These are phyloP conservation scores for Silene conica DNA, from an alignment of 148 eudicot species.

Conservation along the genomic window DNA sequence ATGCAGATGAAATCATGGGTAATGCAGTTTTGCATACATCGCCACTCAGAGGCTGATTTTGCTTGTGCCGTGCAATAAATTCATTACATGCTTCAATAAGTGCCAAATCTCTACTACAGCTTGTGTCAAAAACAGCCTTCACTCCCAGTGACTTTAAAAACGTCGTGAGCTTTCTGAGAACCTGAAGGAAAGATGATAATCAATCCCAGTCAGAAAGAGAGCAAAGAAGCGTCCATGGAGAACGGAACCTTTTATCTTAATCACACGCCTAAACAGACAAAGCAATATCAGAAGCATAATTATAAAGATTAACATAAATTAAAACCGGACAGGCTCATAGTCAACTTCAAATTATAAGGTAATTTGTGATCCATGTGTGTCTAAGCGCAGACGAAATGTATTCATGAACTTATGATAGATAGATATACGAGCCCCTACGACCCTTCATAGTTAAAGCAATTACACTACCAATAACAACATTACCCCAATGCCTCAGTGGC, in stretches of 20 bases:
- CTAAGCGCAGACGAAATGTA: neutral
- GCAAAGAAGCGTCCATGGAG: neutral
- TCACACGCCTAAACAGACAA: neutral
- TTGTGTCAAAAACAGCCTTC: constrained; percentile 86
- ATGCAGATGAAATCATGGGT: constrained; percentile 91
- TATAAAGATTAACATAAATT: too few relatives aligned
- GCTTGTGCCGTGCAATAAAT: constrained; percentile 68
- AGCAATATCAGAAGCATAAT: neutral
- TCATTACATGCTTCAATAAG: constrained; percentile 93
- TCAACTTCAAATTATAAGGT: neutral
- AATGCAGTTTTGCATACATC: constrained; percentile 38
- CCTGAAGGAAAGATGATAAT: constrained; percentile 38
- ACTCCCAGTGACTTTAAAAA: constrained; percentile 92
- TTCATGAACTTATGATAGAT: neutral
- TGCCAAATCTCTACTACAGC: constrained; percentile 85
- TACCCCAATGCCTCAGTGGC: too few relatives aligned
- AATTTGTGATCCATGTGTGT: neutral
- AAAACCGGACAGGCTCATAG: neutral
- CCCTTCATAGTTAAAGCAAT: too few relatives aligned
- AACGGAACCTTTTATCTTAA: neutral
- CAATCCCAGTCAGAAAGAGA: neutral
- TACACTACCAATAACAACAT: too few relatives aligned
- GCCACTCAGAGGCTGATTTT: constrained; percentile 37
- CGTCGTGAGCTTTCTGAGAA: constrained; percentile 74
- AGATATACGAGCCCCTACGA: too few relatives aligned